Percentiles rank a stretch among this genome's conserved stretches.
Conservation (phyloP, 305 asterid genomes). For the Galium porrigens region DNA sequence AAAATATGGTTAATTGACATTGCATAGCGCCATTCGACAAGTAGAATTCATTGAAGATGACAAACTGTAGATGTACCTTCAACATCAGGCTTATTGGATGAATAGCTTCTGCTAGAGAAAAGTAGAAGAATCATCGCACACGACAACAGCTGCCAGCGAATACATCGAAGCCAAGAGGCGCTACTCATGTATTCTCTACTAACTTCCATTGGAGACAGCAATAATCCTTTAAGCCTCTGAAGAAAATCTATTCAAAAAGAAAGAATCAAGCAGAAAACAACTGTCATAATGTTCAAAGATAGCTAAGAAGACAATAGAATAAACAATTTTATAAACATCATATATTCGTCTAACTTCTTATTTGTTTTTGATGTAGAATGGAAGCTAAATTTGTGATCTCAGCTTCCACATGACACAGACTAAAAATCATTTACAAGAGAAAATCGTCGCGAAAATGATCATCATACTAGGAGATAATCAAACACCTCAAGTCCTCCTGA, state of each 20-base stretch:
- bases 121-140: conserved; percentile 27
- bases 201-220: conserved; percentile 11
- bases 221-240: conserved; percentile 7
- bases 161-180: conserved; percentile 12
- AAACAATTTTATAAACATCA: too few relatives aligned
- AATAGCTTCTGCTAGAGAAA: conserved; percentile 25
- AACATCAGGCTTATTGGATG: conserved; percentile 35
- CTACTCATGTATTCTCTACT: conserved; percentile 18
- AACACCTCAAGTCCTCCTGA: not conserved
- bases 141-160: conserved; percentile 18
- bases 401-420: not conserved
- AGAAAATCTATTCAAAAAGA: conserved; percentile 3
- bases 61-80: conserved; percentile 36
- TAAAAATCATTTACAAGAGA: not conserved
- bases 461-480: too few relatives aligned
- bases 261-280: not conserved
- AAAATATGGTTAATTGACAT: not conserved
- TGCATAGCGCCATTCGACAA: not conserved
- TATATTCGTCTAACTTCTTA: too few relatives aligned
- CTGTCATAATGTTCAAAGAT: not conserved
- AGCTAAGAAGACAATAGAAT: too few relatives aligned
- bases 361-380: too few relatives aligned
- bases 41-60: not conserved
- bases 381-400: not conserved
- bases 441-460: not conserved